These are phyloP conservation scores for Lophiostoma macrostomum DNA, from an alignment of 495 filamentous ascomycete species.

Conservation along the genomic window DNA sequence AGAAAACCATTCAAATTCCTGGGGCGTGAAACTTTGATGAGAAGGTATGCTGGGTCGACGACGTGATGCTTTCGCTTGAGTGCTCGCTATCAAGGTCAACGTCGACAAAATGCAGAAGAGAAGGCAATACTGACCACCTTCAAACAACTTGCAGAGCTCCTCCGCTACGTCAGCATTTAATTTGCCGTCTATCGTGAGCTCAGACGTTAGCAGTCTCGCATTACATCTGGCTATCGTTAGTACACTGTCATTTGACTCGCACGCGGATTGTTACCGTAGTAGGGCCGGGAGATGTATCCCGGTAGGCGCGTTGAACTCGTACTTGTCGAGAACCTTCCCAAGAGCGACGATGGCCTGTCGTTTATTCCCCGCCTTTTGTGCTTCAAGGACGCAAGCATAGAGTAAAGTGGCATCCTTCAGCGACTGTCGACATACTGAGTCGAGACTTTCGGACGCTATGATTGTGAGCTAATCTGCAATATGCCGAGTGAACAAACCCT, in stretches of 20 bases:
- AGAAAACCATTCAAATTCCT: constrained; percentile 78
- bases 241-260: not conserved
- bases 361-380: constrained; percentile 62
- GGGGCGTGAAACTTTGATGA: constrained; percentile 50
- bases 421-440: constrained; percentile 48
- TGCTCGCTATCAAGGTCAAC: constrained; percentile 37
- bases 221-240: constrained; percentile 42
- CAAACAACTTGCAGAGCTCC: constrained; percentile 61
- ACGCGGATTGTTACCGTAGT: constrained; percentile 48
- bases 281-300: constrained; percentile 64
- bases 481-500: constrained; percentile 11
- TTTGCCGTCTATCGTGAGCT: constrained; percentile 42
- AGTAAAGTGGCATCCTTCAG: constrained; percentile 58
- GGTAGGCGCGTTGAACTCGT: constrained; percentile 49
- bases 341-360: constrained; percentile 56
- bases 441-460: constrained; percentile 55
- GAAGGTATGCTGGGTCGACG: constrained; percentile 34
- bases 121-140: constrained; percentile 49
- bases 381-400: constrained; percentile 73
- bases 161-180: constrained; percentile 8
- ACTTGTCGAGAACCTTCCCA: constrained; percentile 56
- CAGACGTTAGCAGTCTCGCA: constrained; percentile 56
- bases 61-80: constrained; percentile 43
- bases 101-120: not conserved
- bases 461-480: constrained; percentile 8